These are phyloP conservation scores for Trichoderma citrinoviride DNA, from an alignment of 2,329 filamentous ascomycete genomes.

Conservation along the genomic window DNA sequence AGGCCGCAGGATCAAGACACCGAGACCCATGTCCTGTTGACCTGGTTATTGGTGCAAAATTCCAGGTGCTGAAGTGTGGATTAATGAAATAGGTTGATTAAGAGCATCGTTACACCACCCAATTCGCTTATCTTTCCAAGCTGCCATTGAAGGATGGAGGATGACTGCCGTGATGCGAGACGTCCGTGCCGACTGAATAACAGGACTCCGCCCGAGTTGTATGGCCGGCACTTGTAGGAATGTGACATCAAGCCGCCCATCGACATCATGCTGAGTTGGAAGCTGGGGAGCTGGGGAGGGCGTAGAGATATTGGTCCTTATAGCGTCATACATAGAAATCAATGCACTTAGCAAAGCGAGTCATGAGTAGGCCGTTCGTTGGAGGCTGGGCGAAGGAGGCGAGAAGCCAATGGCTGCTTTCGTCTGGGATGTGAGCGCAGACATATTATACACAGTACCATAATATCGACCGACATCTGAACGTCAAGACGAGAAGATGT, in stretches of 20 bases:
- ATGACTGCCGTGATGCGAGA: neutral
- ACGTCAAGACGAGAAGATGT: too few relatives aligned
- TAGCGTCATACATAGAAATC: too few relatives aligned
- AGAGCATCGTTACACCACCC: neutral
- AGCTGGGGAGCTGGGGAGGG: too few relatives aligned
- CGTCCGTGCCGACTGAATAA: neutral
- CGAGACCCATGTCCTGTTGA: neutral
- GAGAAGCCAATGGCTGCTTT: too few relatives aligned
- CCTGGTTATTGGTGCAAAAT: neutral
- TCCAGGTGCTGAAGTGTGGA: neutral
- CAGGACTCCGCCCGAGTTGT: neutral
- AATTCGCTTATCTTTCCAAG: neutral
- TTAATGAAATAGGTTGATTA: neutral
- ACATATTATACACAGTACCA: too few relatives aligned
- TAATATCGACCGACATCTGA: too few relatives aligned
- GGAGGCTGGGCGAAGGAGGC: too few relatives aligned
- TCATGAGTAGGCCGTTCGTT: too few relatives aligned
- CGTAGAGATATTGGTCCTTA: too few relatives aligned
- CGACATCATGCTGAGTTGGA: too few relatives aligned
- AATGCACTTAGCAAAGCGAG: too few relatives aligned
- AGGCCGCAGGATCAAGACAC: conserved; percentile 26
- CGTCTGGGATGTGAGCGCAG: too few relatives aligned
- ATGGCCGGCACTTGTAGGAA: neutral
- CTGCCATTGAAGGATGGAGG: neutral
- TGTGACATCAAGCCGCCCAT: neutral